Evolutionary conservation across 2,329 filamentous ascomycete species (phyloP), one percentile per base, ranked within the genome.

Genomic region (Diaporthe amygdali): DNA sequence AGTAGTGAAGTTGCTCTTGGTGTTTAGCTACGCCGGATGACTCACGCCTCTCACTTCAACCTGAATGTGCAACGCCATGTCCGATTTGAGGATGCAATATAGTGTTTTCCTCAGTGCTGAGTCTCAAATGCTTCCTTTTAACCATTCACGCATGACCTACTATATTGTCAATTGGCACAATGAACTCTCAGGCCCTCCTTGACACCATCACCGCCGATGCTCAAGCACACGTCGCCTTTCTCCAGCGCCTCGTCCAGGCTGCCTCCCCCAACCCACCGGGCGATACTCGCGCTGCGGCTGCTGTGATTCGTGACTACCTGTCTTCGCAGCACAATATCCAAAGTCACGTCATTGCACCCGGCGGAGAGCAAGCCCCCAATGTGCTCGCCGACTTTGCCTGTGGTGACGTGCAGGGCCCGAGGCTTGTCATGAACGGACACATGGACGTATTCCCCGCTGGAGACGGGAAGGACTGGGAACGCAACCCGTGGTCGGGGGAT

Each of bases 381-480:
- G 70, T 83, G 15, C 79, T 82, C 39, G 76, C 76, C 66, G 77
- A 80, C 10, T 79, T 82, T 51, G 34, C 71, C 6, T 75, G 75
- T 9, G 66, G 61, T 5, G 70, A 47, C 27, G n/a, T 51, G 2
- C 30, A 64, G 0, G 78, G 78, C 0, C 79, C 76, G 0, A 78
- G 79, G 6, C 75, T 84, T 15, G 76, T 82, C 3, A 73, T 84
- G 47, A 84, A 85, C 68, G 82, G 82, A 5, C 83, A 84, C 70
- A 82, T 84, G 15, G 83, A 84, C 61, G 79, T 81, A 3, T 84
- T 84, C 59, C 82, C 82, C 0, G 80, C 80, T 0, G 79, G 77
- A 1, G 78, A 79, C 27, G 74, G 76, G 1, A 71, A 76, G 9
- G 75, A 79, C n/a, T 83, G 81, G 82, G 71, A 78, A 15, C 74